Evolutionary conservation across 768 basidiomycete genomes (phyloP).

Genomic region (Naganishia friedmannii): DNA sequence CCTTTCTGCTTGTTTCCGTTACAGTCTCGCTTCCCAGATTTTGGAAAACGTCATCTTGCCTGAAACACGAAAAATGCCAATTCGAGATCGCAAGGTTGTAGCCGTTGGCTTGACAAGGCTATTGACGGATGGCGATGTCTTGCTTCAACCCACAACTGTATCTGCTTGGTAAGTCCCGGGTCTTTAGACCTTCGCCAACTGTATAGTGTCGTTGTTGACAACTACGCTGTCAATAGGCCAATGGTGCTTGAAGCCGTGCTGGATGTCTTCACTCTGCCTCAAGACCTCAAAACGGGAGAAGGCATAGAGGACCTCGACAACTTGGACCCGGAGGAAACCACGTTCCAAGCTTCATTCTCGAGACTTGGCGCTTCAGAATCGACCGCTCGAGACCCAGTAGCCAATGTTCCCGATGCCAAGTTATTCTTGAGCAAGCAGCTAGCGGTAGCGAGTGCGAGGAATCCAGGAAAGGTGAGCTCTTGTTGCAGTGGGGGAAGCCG

Average conservation of each 20-base stretch:
- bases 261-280: constrained; percentile 73
- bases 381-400: constrained; percentile 60
- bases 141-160: constrained; percentile 65
- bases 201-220: neutral
- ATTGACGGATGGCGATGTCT: constrained; percentile 68
- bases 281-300: constrained; percentile 58
- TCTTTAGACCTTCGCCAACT: neutral
- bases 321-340: constrained; percentile 87
- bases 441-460: constrained; percentile 36
- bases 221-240: constrained; percentile 59
- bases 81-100: constrained; percentile 79
- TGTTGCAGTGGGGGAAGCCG: neutral
- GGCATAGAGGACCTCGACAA: constrained; percentile 61
- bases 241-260: constrained; percentile 66
- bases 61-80: constrained; percentile 73
- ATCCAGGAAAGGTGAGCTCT: constrained; percentile 42
- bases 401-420: constrained; percentile 50
- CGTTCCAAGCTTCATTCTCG: constrained; percentile 93
- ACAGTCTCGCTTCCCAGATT: constrained; percentile 75
- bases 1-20: neutral
- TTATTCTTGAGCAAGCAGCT: constrained; percentile 43
- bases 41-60: constrained; percentile 72
- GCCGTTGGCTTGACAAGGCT: constrained; percentile 75
- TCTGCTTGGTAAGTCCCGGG: constrained; percentile 62
- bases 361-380: constrained; percentile 77